Base-by-base conservation (phyloP, 306 rosid genomes). In the Gastrolobium villosum region DNA sequence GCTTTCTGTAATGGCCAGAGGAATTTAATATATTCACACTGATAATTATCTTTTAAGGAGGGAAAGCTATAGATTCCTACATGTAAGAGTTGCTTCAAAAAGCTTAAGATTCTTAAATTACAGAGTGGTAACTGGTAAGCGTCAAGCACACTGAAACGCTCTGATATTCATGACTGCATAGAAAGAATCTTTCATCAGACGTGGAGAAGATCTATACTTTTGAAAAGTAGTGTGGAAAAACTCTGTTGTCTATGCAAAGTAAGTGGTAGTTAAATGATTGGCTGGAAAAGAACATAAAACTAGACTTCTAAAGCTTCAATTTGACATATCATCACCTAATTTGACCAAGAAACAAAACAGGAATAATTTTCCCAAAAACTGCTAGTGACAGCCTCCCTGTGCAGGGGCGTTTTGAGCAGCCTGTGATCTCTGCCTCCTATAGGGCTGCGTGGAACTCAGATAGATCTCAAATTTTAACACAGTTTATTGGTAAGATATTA, bases 261-360 rank as follows among this genome's bases (percentile, higher is more conserved):
- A 36, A 53, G 28, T 72, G 41, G 74, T 20, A 71, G n/a, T 6
- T 6, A 37, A 35, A 74, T 81, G 52, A 89, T 84, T 91, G 86
- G 86, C 5, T 7, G 49, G 36, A 39, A 63, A 45, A 10, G 28
- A 84, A 80, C 86, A 82, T 14, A 67, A 50, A n/a, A n/a, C n/a
- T n/a, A n/a, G n/a, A n/a, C n/a, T n/a, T n/a, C n/a, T n/a, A n/a
- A n/a, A n/a, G n/a, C n/a, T n/a, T n/a, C n/a, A n/a, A n/a, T n/a
- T n/a, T n/a, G n/a, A n/a, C n/a, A n/a, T n/a, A n/a, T n/a, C n/a
- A n/a, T n/a, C n/a, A n/a, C n/a, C n/a, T n/a, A n/a, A n/a, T n/a
- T n/a, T n/a, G n/a, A n/a, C n/a, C n/a, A n/a, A n/a, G n/a, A n/a
- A n/a, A n/a, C n/a, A n/a, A n/a, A n/a, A n/a, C n/a, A n/a, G n/a